Evolutionary conservation across 805 yeast genomes (phyloP).

Genomic region (Peterozyma xylosa): DNA sequence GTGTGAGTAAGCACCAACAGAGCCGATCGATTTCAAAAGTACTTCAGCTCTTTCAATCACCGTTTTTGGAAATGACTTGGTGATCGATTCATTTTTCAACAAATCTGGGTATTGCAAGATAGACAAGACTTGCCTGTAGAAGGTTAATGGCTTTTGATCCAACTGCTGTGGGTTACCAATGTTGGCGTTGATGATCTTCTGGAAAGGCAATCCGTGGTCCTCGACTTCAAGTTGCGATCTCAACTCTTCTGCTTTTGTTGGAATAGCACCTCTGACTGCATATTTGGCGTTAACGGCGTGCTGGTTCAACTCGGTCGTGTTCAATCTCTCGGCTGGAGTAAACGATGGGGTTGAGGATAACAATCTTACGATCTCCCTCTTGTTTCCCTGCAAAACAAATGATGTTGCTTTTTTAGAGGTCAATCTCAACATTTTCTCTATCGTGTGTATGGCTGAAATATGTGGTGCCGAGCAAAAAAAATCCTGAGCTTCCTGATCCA

Average conservation of each 20-base stretch:
- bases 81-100: conserved; percentile 27
- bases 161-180: conserved; percentile 98
- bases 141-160: conserved; percentile 91
- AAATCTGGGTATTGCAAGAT: conserved; percentile 79
- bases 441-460: too few relatives aligned
- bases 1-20: conserved; percentile 92
- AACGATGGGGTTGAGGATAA: conserved; percentile 10
- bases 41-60: conserved; percentile 63
- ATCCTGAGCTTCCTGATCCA: too few relatives aligned
- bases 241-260: conserved; percentile 87
- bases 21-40: conserved; percentile 58
- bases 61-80: conserved; percentile 47
- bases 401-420: too few relatives aligned
- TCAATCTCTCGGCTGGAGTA: conserved; percentile 26
- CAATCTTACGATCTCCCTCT: neutral
- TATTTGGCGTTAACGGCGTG: conserved; percentile 80
- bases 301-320: conserved; percentile 54
- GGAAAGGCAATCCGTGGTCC: conserved; percentile 66
- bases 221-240: conserved; percentile 44
- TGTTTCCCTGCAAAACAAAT: too few relatives aligned
- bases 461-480: too few relatives aligned
- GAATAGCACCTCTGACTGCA: conserved; percentile 93
- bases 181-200: conserved; percentile 77
- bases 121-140: conserved; percentile 86
- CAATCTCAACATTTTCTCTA: too few relatives aligned